Evolutionary conservation across 1,139 yeast genomes (phyloP), one percentile per base, ranked within the genome.

Genomic region (Saccharomyces uvarum): DNA sequence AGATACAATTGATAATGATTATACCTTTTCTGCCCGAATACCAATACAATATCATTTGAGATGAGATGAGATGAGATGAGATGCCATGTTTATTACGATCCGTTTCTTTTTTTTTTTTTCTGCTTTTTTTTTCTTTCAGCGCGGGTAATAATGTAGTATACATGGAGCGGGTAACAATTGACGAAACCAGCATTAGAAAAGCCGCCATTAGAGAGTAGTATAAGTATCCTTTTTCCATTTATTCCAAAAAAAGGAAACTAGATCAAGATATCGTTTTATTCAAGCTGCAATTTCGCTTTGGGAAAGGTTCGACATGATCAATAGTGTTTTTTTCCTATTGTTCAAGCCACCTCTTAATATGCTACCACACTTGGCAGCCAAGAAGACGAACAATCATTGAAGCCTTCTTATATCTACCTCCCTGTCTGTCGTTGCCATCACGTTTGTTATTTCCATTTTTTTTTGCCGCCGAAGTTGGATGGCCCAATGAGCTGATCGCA

Each of bases 1-100:
- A 54, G 50, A 26, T 21, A 31, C 27, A 41, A 11, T 41, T 31
- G 28, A 3, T 11, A 31, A 11, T 13, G 21, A 21, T 4, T n/a
- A n/a, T 14, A 24, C 41, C 16, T 41, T 26, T 27, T 41, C 14
- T 54, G 31, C 8, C 21, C n/a, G 9, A 11, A 32, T 44, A 38
- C 4, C 13, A 21, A 16, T 38, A 9, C 44, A 9, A 38, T 8
- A 3, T 38, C 24, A 38, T 38, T 47, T 51, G 50, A 50, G 55
- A 54, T 53, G 55, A 52, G 59, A 55, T 56, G 57, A 51, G 59
- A 55, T 56, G 57, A 51, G 59, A 49, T 57, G 51, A 53, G 14
- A 32, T 28, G 26, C 26, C 26, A 24, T 24, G 38, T 32, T 33
- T 32, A 31, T 38, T 16, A 16, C 19, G 44, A 38, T 38, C 44